A percentile compares a stretch with the other conserved stretches of the same genome.
phyloP scores from a whole-genome alignment of 192 early-diverging fungal species.

The Umbelopsis isabellina region DNA sequence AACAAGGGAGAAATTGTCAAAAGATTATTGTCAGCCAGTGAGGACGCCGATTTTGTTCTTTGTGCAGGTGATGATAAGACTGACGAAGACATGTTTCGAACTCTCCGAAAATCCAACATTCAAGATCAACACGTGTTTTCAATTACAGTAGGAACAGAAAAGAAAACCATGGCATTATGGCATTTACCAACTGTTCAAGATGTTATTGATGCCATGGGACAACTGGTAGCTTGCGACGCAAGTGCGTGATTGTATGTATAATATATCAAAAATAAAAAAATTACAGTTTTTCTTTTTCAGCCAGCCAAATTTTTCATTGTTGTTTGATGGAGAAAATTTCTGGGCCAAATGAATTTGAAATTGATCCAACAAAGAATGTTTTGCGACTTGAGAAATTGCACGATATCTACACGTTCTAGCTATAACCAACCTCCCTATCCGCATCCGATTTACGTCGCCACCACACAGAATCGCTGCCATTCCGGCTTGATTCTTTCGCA shows the following conservation, averaged over 20 bases:
- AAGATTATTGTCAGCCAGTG: constrained; percentile 64
- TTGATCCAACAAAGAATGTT: constrained; percentile 13
- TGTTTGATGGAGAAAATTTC: constrained; percentile 3
- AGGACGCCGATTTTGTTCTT: constrained; percentile 85
- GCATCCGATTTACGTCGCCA: too few species aligned
- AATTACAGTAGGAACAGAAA: constrained; percentile 80
- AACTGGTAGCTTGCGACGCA: constrained; percentile 1
- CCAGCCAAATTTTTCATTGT: constrained; percentile 2
- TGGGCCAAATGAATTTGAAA: constrained; percentile 15
- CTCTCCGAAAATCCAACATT: constrained; percentile 23
- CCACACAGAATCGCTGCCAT: too few species aligned
- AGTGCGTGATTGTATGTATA: neutral
- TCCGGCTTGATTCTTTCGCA: too few species aligned
- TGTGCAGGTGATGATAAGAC: constrained; percentile 98
- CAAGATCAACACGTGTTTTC: constrained; percentile 57
- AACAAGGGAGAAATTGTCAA: constrained; percentile 99
- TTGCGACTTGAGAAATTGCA: too few species aligned
- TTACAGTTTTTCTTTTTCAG: neutral
- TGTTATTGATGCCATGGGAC: constrained; percentile 51
- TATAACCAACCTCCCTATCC: too few species aligned
- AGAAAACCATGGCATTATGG: constrained; percentile 88
- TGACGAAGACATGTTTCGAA: constrained; percentile 95
- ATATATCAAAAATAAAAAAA: neutral
- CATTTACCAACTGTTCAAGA: constrained; percentile 73
- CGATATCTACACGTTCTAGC: too few species aligned